Conservation (phyloP, 768 basidiomycete genomes). For the Cystofilobasidium bisporidii region DNA sequence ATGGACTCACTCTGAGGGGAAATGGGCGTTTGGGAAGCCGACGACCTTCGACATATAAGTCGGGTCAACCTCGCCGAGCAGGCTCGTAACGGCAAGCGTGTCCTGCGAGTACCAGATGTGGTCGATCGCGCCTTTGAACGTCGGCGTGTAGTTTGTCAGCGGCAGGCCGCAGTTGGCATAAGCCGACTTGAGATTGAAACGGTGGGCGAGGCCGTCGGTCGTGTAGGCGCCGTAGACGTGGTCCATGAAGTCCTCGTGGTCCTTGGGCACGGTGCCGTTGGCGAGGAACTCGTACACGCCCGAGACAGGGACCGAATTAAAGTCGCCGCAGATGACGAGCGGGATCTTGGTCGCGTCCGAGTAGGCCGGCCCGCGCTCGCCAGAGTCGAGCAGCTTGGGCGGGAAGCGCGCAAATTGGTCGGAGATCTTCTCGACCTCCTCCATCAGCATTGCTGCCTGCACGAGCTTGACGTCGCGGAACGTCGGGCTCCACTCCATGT, state of each 20-base stretch:
- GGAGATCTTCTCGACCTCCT: constrained; percentile 85
- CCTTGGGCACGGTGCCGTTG: constrained; percentile 52
- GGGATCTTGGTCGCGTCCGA: constrained; percentile 82
- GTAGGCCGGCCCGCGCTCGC: constrained; percentile 50
- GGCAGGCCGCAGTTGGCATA: constrained; percentile 57
- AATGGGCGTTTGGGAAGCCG: constrained; percentile 93
- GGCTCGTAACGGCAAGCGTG: constrained; percentile 64
- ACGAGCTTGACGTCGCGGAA: constrained; percentile 96
- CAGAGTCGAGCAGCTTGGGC: constrained; percentile 41
- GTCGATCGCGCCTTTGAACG: constrained; percentile 77
- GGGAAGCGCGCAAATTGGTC: constrained; percentile 76
- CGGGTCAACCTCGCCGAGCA: constrained; percentile 80
- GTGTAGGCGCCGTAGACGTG: constrained; percentile 89
- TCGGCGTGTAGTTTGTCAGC: constrained; percentile 82
- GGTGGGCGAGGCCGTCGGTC: constrained; percentile 72
- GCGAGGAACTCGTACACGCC: constrained; percentile 88
- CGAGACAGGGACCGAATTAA: constrained; percentile 76
- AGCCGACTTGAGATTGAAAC: constrained; percentile 70
- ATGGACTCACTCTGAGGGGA: constrained; percentile 71
- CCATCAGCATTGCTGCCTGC: constrained; percentile 81
- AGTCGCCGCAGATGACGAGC: constrained; percentile 84
- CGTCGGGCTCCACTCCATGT: constrained; percentile 85
- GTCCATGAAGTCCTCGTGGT: constrained; percentile 85
- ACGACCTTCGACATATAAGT: constrained; percentile 78
- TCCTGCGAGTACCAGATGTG: constrained; percentile 82